phyloP scores from a whole-genome alignment of 148 eudicot genomes.

The Tetragonia tetragonoides region DNA sequence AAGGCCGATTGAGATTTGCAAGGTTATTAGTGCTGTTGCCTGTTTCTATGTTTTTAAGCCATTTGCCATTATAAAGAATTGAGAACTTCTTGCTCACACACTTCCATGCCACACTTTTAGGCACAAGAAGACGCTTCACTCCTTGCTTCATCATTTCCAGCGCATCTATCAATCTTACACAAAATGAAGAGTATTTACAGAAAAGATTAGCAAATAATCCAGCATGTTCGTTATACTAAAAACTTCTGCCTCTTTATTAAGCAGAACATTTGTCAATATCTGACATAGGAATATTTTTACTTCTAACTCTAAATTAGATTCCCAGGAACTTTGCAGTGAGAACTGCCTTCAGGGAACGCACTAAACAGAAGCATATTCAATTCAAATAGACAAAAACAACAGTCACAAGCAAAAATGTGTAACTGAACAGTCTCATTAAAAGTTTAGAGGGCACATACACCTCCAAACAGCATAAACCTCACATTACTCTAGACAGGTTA shows the following conservation, averaged over 20 bases:
- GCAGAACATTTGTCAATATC: no score
- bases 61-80: constrained; percentile 73
- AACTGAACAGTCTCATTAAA: neutral
- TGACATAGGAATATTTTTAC: no score
- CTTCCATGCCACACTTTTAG: constrained; percentile 75
- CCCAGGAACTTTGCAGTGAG: no score
- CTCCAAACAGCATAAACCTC: neutral
- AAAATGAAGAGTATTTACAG: neutral
- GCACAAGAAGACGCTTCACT: constrained; percentile 81
- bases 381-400: no score
- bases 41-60: constrained; percentile 66
- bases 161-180: constrained; percentile 87
- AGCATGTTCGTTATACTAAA: neutral
- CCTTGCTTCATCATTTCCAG: constrained; percentile 97
- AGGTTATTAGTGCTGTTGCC: constrained; percentile 26
- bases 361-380: no score
- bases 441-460: neutral
- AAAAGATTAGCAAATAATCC: constrained; percentile 11
- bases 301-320: no score
- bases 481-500: neutral
- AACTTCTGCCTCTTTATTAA: no score
- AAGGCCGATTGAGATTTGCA: constrained; percentile 37
- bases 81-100: constrained; percentile 93
- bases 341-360: no score
- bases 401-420: no score